Conservation (phyloP, 75 land plant genomes). For the Sequoiadendron giganteum region DNA sequence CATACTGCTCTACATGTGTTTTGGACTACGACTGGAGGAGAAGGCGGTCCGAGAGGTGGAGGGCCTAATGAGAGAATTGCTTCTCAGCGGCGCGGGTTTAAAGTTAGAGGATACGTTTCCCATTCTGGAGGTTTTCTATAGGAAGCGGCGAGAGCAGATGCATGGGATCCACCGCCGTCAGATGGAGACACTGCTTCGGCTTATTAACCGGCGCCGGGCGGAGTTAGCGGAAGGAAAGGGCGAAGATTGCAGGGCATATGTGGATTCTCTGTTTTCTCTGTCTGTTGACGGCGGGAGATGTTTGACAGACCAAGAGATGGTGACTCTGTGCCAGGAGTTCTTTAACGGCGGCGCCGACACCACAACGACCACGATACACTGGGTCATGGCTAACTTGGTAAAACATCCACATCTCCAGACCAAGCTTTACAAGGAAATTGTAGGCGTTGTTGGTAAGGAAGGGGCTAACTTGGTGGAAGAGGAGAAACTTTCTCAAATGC, state of each 20-base stretch:
- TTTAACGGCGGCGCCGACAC: too few species aligned
- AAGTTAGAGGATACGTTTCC: too few species aligned
- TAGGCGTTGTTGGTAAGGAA: too few species aligned
- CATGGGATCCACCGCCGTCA: too few species aligned
- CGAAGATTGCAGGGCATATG: constrained; percentile 20
- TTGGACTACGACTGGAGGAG: constrained; percentile 22
- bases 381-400: constrained; percentile 50
- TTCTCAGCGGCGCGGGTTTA: neutral
- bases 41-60: constrained; percentile 1
- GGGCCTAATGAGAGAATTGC: neutral
- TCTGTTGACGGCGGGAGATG: constrained; percentile 28
- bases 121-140: too few species aligned
- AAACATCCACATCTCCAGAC: constrained; percentile 58
- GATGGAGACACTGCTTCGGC: too few species aligned
- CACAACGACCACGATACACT: too few species aligned
- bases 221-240: neutral
- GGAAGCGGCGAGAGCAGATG: neutral
- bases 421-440: constrained; percentile 21
- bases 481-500: too few species aligned
- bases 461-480: too few species aligned
- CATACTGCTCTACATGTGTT: constrained; percentile 21
- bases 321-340: constrained; percentile 38
- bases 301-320: neutral
- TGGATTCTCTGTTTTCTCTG: constrained; percentile 53
- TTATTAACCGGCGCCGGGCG: constrained; percentile 16